Evolutionary conservation across 1,139 yeast species (phyloP).

Genomic region (Debaryomyces nepalensis): DNA sequence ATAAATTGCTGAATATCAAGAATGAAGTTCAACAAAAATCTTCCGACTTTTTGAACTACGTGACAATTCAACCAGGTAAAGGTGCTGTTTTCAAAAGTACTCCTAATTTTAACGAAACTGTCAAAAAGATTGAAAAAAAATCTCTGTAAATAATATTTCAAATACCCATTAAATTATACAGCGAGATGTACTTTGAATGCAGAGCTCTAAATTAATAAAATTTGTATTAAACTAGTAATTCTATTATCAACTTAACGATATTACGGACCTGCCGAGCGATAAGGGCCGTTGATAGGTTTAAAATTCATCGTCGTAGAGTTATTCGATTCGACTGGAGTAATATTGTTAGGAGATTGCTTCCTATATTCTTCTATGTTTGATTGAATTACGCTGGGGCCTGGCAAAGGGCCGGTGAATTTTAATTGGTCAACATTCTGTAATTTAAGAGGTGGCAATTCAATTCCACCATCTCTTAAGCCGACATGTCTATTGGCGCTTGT

Average conservation of each 20-base stretch:
- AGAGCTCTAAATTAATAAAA: too few relatives aligned
- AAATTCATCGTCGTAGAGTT: neutral
- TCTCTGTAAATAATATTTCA: constrained; percentile 6
- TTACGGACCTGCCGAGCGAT: constrained; percentile 12
- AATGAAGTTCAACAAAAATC: constrained; percentile 5
- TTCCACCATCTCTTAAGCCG: constrained; percentile 7
- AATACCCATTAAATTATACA: too few relatives aligned
- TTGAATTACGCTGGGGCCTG: constrained; percentile 10
- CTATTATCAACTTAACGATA: constrained; percentile 16
- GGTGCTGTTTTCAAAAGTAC: constrained; percentile 47
- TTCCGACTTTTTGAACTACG: constrained; percentile 52
- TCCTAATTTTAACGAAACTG: constrained; percentile 45
- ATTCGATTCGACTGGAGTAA: neutral
- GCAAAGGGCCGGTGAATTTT: constrained; percentile 1
- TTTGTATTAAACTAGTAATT: constrained; percentile 16
- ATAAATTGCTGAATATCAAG: constrained; percentile 2
- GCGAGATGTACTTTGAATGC: too few relatives aligned
- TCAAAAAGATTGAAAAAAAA: constrained; percentile 30
- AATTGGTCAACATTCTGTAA: neutral
- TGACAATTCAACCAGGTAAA: constrained; percentile 44
- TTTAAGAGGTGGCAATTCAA: constrained; percentile 24
- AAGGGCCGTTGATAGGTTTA: constrained; percentile 8
- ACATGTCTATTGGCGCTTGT: constrained; percentile 17
- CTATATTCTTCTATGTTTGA: constrained; percentile 10
- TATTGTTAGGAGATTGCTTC: neutral